Conservation (phyloP, 2,329 filamentous ascomycete genomes). For the Anthostomella pinea region DNA sequence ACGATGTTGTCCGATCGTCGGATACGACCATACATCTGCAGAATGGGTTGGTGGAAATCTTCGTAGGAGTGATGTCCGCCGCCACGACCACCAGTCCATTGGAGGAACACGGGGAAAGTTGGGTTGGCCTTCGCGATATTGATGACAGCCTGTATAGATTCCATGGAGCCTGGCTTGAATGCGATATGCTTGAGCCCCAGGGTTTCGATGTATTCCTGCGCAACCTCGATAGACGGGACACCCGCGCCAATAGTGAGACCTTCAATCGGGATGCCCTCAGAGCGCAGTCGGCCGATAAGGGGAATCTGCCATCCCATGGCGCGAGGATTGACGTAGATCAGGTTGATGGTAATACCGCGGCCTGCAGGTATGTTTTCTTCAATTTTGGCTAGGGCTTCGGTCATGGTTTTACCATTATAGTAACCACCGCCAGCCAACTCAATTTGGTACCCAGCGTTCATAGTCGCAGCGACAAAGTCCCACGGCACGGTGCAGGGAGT, state of each 20-base stretch:
- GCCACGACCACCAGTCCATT: slow-evolving; percentile 93
- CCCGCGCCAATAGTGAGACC: slow-evolving; percentile 90
- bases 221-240: slow-evolving; percentile 89
- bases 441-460: slow-evolving; percentile 94
- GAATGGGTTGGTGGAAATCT: slow-evolving; percentile 89
- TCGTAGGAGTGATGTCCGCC: slow-evolving; percentile 94
- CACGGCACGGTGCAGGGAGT: slow-evolving; percentile 84
- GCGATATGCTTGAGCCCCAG: slow-evolving; percentile 88
- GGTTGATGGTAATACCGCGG: slow-evolving; percentile 82
- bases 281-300: slow-evolving; percentile 72
- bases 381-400: slow-evolving; percentile 77
- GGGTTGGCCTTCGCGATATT: slow-evolving; percentile 95
- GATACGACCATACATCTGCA: slow-evolving; percentile 88
- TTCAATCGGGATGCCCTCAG: slow-evolving; percentile 86
- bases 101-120: slow-evolving; percentile 84
- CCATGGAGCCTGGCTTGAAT: slow-evolving; percentile 89
- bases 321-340: slow-evolving; percentile 87
- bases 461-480: slow-evolving; percentile 89
- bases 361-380: slow-evolving; percentile 80
- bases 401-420: slow-evolving; percentile 80
- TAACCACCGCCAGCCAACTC: slow-evolving; percentile 89
- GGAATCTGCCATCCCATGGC: slow-evolving; percentile 94
- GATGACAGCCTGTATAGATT: slow-evolving; percentile 85
- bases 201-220: slow-evolving; percentile 90
- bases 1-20: slow-evolving; percentile 84